Conservation (phyloP, 179 eudicot species). For the Corrigiola litoralis region DNA sequence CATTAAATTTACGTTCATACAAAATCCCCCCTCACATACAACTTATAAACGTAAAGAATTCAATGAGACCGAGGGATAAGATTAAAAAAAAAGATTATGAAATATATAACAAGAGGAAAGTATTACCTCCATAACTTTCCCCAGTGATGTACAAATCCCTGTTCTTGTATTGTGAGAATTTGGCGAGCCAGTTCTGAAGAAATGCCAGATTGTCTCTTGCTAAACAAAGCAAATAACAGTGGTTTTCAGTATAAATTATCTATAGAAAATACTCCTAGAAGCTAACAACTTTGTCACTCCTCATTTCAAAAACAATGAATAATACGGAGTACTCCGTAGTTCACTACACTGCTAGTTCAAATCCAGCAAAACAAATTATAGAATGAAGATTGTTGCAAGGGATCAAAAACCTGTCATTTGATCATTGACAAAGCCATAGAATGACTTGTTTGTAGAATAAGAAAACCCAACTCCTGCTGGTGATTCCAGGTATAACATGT, state of each 20-base stretch:
- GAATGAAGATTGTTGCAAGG: neutral
- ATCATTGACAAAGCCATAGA: slow-evolving; percentile 43
- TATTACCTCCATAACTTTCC: slow-evolving; percentile 45
- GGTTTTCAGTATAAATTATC: too few relatives aligned
- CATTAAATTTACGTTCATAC: too few relatives aligned
- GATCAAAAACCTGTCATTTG: slow-evolving; percentile 49
- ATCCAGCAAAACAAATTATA: too few relatives aligned
- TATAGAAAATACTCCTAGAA: too few relatives aligned
- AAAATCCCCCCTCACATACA: too few relatives aligned
- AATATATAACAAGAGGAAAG: neutral
- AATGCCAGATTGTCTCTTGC: slow-evolving; percentile 37
- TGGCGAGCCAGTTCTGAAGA: slow-evolving; percentile 32
- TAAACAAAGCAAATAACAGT: slow-evolving; percentile 12
- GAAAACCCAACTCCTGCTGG: slow-evolving; percentile 81
- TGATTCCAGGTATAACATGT: slow-evolving; percentile 59
- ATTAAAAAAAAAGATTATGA: neutral
- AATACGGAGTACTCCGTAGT: too few relatives aligned
- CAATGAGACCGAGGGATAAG: too few relatives aligned
- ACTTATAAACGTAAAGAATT: too few relatives aligned
- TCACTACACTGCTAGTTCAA: too few relatives aligned
- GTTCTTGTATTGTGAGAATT: slow-evolving; percentile 34
- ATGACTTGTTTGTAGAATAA: slow-evolving; percentile 37
- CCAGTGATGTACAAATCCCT: slow-evolving; percentile 39
- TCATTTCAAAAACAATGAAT: too few relatives aligned
- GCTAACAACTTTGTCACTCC: too few relatives aligned